A percentile compares a stretch with the other conserved stretches of the same genome.
Evolutionary conservation across 805 yeast genomes (phyloP).

Genomic region (Ogataea philodendri): DNA sequence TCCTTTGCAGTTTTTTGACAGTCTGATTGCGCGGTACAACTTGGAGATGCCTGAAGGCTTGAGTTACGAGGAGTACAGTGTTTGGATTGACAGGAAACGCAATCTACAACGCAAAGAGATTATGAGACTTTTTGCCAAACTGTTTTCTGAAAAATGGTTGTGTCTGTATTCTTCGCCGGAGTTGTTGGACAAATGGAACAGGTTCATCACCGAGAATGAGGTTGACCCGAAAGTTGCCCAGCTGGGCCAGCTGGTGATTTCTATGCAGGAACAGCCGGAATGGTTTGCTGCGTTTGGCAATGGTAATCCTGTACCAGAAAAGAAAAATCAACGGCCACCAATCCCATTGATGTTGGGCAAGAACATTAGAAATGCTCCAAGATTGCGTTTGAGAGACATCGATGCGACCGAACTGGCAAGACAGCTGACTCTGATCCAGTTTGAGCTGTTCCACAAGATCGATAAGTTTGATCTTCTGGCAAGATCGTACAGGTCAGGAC

Average conservation of each 20-base stretch:
- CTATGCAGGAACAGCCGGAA: constrained; percentile 26
- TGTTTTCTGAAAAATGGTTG: constrained; percentile 71
- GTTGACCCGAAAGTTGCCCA: constrained; percentile 15
- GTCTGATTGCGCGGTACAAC: constrained; percentile 63
- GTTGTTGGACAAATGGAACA: constrained; percentile 32
- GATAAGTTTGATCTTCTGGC: constrained; percentile 70
- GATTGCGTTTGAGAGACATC: constrained; percentile 56
- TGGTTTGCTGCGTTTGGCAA: constrained; percentile 25
- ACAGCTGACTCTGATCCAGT: constrained; percentile 80
- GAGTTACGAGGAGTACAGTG: constrained; percentile 73
- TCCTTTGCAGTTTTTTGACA: constrained; percentile 56
- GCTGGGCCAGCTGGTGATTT: constrained; percentile 26
- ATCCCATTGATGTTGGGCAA: constrained; percentile 22
- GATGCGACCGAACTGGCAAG: constrained; percentile 77
- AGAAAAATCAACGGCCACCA: constrained; percentile 19
- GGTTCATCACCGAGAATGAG: constrained; percentile 21
- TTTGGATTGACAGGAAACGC: constrained; percentile 73
- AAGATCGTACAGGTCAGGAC: constrained; percentile 69
- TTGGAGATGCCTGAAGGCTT: constrained; percentile 84
- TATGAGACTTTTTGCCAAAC: constrained; percentile 60
- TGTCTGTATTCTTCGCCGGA: constrained; percentile 53
- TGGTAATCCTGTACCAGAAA: constrained; percentile 16
- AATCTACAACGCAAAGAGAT: constrained; percentile 65
- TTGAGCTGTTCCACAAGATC: constrained; percentile 62
- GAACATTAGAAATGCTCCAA: constrained; percentile 32